Evolutionary conservation across 257 asterid species (phyloP).

Genomic region (Fraxinus cuspidata): DNA sequence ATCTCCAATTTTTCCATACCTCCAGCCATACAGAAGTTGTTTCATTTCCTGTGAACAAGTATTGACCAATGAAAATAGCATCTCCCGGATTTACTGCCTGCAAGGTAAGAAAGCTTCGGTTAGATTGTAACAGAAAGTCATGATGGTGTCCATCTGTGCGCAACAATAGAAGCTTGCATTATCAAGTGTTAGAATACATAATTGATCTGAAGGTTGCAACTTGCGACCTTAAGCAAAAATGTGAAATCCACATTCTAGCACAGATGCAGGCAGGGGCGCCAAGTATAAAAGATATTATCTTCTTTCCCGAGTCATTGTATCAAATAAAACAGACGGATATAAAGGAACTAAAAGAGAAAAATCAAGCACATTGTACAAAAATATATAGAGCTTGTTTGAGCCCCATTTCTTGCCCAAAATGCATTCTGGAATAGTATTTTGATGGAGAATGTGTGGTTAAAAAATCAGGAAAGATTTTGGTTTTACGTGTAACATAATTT

Average conservation of each 20-base stretch:
- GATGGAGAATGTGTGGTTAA: no score
- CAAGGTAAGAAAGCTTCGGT: constrained; percentile 10
- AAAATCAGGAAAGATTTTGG: no score
- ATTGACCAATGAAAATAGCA: constrained; percentile 63
- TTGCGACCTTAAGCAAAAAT: not conserved
- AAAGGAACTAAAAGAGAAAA: not conserved
- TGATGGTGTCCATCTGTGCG: not conserved
- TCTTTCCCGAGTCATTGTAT: not conserved
- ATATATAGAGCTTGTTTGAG: not conserved
- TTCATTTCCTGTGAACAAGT: constrained; percentile 66
- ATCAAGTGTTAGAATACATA: not conserved
- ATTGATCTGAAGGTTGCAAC: not conserved
- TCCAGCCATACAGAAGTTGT: constrained; percentile 67
- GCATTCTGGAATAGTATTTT: no score
- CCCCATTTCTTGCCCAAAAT: no score
- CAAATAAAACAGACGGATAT: not conserved
- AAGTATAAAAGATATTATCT: not conserved
- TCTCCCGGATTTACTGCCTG: constrained; percentile 57
- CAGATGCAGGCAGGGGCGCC: not conserved
- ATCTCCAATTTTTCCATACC: constrained; percentile 32
- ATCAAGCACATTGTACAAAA: not conserved
- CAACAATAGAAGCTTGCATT: not conserved
- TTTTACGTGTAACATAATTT: no score
- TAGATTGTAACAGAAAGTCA: not conserved
- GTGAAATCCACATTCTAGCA: not conserved